Conservation (phyloP, 192 early-diverging fungal species). For the Coemansia sp. region DNA sequence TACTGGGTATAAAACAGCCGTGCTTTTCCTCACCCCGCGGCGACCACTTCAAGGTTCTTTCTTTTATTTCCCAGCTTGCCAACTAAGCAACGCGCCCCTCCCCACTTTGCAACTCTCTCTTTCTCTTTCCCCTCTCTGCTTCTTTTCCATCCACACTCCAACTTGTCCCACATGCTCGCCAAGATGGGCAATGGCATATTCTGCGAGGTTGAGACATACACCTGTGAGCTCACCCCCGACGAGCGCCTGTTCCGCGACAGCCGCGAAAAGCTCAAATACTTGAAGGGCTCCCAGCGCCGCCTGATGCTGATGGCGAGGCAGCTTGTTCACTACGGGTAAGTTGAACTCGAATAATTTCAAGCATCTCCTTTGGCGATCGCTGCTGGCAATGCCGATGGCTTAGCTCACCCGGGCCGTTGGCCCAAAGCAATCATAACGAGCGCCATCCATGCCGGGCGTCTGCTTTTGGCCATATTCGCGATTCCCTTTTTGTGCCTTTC, state of each 20-base stretch:
- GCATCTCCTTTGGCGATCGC: not conserved
- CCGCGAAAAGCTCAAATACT: constrained; percentile 31
- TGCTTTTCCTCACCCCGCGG: not conserved
- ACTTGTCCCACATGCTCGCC: not conserved
- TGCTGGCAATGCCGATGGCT: constrained; percentile 3
- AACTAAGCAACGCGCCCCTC: not conserved
- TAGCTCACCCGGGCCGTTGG: not conserved
- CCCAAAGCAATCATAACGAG: not conserved
- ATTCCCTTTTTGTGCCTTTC: not conserved
- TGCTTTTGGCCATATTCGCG: constrained; percentile 5
- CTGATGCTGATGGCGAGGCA: constrained; percentile 26
- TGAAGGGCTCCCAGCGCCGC: constrained; percentile 26
- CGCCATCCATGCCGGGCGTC: not conserved
- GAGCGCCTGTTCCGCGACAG: constrained; percentile 29
- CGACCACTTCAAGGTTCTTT: constrained; percentile 1
- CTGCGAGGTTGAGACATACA: constrained; percentile 26
- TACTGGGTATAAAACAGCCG: constrained; percentile 3
- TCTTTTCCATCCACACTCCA: not conserved
- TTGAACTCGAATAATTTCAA: not conserved
- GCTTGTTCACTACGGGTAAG: constrained; percentile 36
- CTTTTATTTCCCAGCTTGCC: not conserved
- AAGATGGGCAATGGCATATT: constrained; percentile 52
- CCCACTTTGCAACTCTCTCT: not conserved
- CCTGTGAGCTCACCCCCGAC: constrained; percentile 12
- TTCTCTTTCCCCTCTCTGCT: not conserved